A percentile compares a stretch with the other conserved stretches of the same genome.
phyloP scores from a whole-genome alignment of 2,329 filamentous ascomycete genomes.

The Trichoderma guizhouense region DNA sequence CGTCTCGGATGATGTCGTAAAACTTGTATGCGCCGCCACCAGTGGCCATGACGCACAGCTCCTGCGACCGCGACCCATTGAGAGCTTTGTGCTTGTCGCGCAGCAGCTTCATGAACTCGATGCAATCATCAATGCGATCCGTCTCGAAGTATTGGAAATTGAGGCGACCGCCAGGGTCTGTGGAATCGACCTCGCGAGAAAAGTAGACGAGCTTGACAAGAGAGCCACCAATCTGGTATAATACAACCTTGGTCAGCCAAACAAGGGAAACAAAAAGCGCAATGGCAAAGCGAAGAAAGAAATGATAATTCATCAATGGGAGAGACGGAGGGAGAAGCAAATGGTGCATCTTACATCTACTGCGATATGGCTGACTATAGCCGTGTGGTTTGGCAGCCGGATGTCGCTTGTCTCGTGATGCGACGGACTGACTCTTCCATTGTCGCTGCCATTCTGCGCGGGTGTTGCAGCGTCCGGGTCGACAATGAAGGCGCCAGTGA shows the following conservation, averaged over 20 bases:
- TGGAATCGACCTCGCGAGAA: constrained; percentile 76
- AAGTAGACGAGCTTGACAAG: constrained; percentile 97
- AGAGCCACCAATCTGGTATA: constrained; percentile 67
- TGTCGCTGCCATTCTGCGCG: constrained; percentile 36
- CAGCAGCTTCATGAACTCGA: constrained; percentile 84
- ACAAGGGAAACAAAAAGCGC: neutral
- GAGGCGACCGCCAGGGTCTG: constrained; percentile 79
- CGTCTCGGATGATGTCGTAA: constrained; percentile 84
- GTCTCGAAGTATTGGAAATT: constrained; percentile 98
- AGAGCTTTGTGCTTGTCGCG: constrained; percentile 76
- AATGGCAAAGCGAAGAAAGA: neutral
- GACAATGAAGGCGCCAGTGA: constrained; percentile 93
- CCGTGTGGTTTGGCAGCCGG: constrained; percentile 90
- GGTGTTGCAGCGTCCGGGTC: constrained; percentile 67
- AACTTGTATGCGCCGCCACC: constrained; percentile 96
- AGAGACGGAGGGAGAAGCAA: neutral
- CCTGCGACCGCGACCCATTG: constrained; percentile 67
- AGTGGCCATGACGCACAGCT: constrained; percentile 90
- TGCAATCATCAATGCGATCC: constrained; percentile 86
- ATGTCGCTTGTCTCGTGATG: constrained; percentile 83
- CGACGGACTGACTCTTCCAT: constrained; percentile 46
- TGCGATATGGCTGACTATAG: constrained; percentile 92
- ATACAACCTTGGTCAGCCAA: neutral
- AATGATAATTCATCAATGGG: neutral
- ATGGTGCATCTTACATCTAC: constrained; percentile 69